Conservation (phyloP, 139 green algal genomes). For the Picochlorum sp. region DNA sequence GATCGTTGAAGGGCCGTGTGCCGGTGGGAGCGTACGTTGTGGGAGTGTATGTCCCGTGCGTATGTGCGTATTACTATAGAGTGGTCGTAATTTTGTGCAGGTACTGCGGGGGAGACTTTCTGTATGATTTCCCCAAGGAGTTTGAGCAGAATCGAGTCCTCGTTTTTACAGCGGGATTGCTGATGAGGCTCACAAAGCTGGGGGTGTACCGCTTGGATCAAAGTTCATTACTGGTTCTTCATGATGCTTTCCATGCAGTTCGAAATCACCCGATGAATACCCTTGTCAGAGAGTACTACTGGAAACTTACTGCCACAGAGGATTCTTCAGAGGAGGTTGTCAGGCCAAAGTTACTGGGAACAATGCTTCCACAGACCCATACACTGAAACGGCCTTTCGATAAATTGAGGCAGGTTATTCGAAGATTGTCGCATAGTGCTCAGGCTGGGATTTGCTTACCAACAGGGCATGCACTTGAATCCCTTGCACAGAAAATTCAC, state of each 20-base stretch:
- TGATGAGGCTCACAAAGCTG: slow-evolving; percentile 29
- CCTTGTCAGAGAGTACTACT: slow-evolving; percentile 23
- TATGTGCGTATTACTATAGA: too few species aligned
- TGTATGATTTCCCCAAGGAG: slow-evolving; percentile 23
- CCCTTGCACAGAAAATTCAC: slow-evolving; percentile 16
- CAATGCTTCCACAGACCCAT: slow-evolving; percentile 25
- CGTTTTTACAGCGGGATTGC: slow-evolving; percentile 27
- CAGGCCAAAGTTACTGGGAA: slow-evolving; percentile 16
- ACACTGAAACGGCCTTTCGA: slow-evolving; percentile 29
- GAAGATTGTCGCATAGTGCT: slow-evolving; percentile 30
- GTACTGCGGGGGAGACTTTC: slow-evolving; percentile 29
- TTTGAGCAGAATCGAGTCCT: slow-evolving; percentile 15
- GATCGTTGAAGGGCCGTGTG: slow-evolving; percentile 5
- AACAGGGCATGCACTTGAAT: slow-evolving; percentile 13
- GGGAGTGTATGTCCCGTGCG: too few species aligned
- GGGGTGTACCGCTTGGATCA: slow-evolving; percentile 14
- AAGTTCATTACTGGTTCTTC: slow-evolving; percentile 20
- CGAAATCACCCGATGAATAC: slow-evolving; percentile 34
- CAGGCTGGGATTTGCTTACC: slow-evolving; percentile 24
- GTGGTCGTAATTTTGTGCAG: not conserved
- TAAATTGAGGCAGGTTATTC: slow-evolving; percentile 27
- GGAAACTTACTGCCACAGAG: slow-evolving; percentile 7
- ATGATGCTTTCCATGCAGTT: slow-evolving; percentile 20
- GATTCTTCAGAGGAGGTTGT: not conserved
- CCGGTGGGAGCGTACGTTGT: not conserved